Conservation (phyloP, 2,329 filamentous ascomycete genomes). For the Xylaria arbuscula region DNA sequence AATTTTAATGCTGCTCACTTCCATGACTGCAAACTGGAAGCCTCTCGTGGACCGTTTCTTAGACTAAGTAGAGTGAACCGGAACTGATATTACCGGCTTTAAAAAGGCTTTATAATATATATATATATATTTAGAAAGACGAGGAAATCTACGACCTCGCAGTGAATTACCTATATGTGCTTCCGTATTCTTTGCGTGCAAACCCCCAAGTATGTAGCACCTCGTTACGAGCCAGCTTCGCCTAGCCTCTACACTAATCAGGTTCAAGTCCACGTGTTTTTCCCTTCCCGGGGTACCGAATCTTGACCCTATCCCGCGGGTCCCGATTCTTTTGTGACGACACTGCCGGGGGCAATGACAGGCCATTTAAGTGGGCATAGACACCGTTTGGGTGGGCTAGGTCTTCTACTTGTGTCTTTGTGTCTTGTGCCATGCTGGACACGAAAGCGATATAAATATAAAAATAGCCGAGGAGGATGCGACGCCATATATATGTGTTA, state of each 20-base stretch:
- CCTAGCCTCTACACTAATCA: background rate
- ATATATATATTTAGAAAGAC: background rate
- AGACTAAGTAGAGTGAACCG: background rate
- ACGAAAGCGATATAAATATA: background rate
- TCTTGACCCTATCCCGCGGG: conserved; percentile 9
- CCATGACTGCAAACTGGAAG: background rate
- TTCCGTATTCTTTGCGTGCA: background rate
- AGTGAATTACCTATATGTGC: background rate
- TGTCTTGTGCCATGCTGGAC: background rate
- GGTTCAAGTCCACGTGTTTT: background rate
- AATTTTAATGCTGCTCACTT: background rate
- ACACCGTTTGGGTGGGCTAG: background rate
- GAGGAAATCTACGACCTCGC: background rate
- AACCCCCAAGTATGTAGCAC: background rate
- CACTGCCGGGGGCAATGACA: conserved; percentile 6
- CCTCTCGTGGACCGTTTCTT: background rate
- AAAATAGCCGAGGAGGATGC: background rate
- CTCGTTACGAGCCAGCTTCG: background rate
- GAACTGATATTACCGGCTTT: too few species aligned
- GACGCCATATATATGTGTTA: background rate
- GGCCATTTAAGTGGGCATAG: conserved; percentile 1
- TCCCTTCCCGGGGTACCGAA: background rate
- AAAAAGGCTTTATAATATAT: too few species aligned
- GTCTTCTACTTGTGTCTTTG: background rate
- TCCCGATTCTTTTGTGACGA: conserved; percentile 21